Percentiles rank a stretch among this genome's conserved stretches.
Evolutionary conservation across 805 yeast genomes (phyloP).

Genomic region (Ogataea pini): DNA sequence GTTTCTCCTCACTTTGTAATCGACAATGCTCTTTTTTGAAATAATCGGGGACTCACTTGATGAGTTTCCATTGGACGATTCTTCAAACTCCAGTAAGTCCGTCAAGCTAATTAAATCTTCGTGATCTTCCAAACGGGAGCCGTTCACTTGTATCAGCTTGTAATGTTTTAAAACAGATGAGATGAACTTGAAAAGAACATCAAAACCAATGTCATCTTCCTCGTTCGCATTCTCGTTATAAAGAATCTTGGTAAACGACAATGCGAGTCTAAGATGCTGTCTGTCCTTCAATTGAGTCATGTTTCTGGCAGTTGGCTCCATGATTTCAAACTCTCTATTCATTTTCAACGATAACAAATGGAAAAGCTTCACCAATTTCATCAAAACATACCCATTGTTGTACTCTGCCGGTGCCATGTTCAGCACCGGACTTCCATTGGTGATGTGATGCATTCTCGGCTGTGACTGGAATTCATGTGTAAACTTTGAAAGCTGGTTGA

Average conservation of each 20-base stretch:
- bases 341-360: constrained; percentile 26
- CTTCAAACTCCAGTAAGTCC: constrained; percentile 30
- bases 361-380: constrained; percentile 43
- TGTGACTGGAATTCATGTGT: constrained; percentile 14
- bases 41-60: constrained; percentile 10
- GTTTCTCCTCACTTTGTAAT: constrained; percentile 15
- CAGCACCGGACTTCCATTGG: constrained; percentile 12
- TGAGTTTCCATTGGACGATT: constrained; percentile 4
- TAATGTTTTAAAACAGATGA: constrained; percentile 27
- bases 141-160: constrained; percentile 20
- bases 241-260: constrained; percentile 35
- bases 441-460: not conserved
- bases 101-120: constrained; percentile 27
- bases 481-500: constrained; percentile 22
- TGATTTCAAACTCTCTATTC: constrained; percentile 25
- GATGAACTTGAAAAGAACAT: constrained; percentile 33
- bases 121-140: constrained; percentile 23
- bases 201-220: constrained; percentile 33
- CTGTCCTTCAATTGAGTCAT: constrained; percentile 24
- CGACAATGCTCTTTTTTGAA: constrained; percentile 5
- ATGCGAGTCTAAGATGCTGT: constrained; percentile 33
- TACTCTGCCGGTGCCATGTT: constrained; percentile 18
- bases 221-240: constrained; percentile 25
- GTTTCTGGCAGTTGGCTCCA: constrained; percentile 29
- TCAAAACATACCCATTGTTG: constrained; percentile 42